Conservation (phyloP, 192 early-diverging fungal species). For the Coemansia sp. region DNA sequence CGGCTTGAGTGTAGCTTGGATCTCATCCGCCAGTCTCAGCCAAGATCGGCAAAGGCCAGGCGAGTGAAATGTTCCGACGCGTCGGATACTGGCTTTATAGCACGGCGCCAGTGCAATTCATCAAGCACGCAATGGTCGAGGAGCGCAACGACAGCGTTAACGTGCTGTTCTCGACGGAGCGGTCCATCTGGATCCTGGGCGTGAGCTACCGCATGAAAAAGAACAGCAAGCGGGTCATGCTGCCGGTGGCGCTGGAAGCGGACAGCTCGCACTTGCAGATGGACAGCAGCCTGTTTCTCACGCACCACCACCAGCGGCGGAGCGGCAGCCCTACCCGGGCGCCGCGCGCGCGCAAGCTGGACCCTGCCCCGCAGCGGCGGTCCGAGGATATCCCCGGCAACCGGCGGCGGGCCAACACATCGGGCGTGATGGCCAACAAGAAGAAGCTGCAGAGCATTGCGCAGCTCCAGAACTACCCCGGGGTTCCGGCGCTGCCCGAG, state of each 20-base stretch:
- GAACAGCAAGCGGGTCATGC: constrained; percentile 38
- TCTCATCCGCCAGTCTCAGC: constrained; percentile 36
- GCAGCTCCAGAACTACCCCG: constrained; percentile 39
- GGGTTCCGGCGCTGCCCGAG: constrained; percentile 27
- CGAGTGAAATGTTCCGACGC: constrained; percentile 40
- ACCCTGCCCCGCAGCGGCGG: constrained; percentile 28
- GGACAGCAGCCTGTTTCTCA: constrained; percentile 46
- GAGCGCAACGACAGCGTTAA: constrained; percentile 46
- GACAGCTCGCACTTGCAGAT: constrained; percentile 39
- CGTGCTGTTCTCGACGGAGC: constrained; percentile 39
- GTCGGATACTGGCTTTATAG: constrained; percentile 52
- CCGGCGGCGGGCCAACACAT: constrained; percentile 45
- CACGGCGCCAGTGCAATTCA: constrained; percentile 49
- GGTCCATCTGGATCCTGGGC: constrained; percentile 48
- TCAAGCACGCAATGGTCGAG: constrained; percentile 48
- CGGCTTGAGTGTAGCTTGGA: constrained; percentile 25
- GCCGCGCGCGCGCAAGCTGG: constrained; percentile 20
- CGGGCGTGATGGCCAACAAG: constrained; percentile 45
- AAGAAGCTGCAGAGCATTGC: constrained; percentile 46
- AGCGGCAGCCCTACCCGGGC: constrained; percentile 33
- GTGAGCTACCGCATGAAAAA: constrained; percentile 44
- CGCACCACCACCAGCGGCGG: constrained; percentile 46
- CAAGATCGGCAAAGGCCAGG: constrained; percentile 42
- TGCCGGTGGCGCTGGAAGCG: constrained; percentile 35
- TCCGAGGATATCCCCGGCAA: constrained; percentile 32